phyloP scores from a whole-genome alignment of 1,284 basidiomycete genomes.

The Mycena sp. region DNA sequence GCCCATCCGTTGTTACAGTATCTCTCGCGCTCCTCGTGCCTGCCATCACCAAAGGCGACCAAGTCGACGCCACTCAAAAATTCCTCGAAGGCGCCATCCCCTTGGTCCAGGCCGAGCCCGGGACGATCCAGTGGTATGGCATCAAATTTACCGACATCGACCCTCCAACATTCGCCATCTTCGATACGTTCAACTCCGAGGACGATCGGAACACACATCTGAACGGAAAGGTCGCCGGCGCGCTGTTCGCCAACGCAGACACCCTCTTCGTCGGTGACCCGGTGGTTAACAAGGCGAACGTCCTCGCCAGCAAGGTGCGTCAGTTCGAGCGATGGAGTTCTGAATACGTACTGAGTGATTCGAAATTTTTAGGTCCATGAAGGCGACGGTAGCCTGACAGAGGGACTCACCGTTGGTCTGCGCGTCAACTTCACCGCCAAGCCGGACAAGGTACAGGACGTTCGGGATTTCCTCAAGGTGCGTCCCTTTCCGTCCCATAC shows the following conservation, averaged over 20 bases:
- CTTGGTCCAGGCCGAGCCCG: conserved; percentile 45
- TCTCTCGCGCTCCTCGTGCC: conserved; percentile 44
- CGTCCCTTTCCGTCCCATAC: conserved; percentile 21
- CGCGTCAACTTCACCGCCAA: conserved; percentile 49
- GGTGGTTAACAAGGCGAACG: conserved; percentile 41
- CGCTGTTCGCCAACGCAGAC: conserved; percentile 44
- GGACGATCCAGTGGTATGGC: conserved; percentile 52
- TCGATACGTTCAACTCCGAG: conserved; percentile 50
- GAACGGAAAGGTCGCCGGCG: conserved; percentile 44
- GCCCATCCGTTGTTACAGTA: conserved; percentile 5
- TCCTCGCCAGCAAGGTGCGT: conserved; percentile 46
- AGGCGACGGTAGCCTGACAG: conserved; percentile 32
- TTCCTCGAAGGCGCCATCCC: conserved; percentile 44
- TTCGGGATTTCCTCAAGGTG: conserved; percentile 49
- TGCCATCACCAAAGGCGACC: conserved; percentile 44
- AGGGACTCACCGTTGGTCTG: conserved; percentile 45
- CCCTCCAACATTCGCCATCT: conserved; percentile 45
- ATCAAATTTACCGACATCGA: conserved; percentile 40
- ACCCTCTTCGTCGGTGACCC: conserved; percentile 43
- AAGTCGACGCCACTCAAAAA: conserved; percentile 38
- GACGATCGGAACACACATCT: conserved; percentile 47
- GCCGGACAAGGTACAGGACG: conserved; percentile 43
- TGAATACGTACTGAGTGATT: not conserved
- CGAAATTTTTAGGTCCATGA: not conserved
- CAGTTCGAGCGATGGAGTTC: not conserved